These are phyloP conservation scores for Lachnellula arida DNA, from an alignment of 2,329 filamentous ascomycete genomes.

Conservation along the genomic window DNA sequence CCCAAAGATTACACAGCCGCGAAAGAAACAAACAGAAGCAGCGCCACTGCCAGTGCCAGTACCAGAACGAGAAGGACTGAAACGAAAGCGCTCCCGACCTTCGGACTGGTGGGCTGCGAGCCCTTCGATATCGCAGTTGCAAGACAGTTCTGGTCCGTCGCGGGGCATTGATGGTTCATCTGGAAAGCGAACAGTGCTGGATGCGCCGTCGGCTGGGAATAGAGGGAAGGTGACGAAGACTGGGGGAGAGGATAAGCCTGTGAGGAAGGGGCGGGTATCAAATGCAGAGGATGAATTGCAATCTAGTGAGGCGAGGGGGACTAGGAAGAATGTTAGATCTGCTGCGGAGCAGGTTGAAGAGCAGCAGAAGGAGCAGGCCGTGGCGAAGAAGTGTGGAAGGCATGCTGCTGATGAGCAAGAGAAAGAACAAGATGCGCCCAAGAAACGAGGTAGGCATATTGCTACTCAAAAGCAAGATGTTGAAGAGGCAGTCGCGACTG, in stretches of 20 bases:
- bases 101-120: slow-evolving; percentile 13
- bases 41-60: no score
- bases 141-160: background rate
- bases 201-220: slow-evolving; percentile 6
- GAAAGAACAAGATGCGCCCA: background rate
- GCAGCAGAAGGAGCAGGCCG: no score
- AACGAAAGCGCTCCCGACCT: slow-evolving; percentile 11
- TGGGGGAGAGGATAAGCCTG: background rate
- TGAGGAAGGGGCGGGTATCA: slow-evolving; percentile 3
- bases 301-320: background rate
- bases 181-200: background rate
- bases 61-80: background rate
- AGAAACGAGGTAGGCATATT: slow-evolving; percentile 3
- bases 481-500: background rate
- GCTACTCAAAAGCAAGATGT: background rate
- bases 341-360: background rate
- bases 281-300: background rate
- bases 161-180: background rate
- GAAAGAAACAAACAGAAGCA: background rate
- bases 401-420: background rate
- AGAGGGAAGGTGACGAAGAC: background rate
- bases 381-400: background rate
- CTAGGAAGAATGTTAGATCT: background rate
- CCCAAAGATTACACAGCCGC: background rate
- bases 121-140: background rate